Evolutionary conservation across 2,329 filamentous ascomycete genomes (phyloP), one percentile per base, ranked within the genome.

Genomic region (Pestalotiopsis sp.): DNA sequence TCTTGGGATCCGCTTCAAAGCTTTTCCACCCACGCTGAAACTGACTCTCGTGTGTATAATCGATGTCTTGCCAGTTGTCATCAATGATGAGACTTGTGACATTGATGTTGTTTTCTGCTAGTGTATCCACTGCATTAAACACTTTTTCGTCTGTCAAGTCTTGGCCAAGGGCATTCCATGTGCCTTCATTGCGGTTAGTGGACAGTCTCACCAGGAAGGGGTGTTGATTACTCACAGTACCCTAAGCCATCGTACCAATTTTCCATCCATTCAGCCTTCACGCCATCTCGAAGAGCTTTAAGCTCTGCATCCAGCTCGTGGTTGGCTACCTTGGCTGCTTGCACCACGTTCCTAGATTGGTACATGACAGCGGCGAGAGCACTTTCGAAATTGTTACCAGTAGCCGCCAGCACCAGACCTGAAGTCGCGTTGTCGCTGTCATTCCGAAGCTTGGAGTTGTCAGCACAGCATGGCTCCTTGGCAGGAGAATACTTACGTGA

Each of bases 111-210:
- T 92, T 87, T 38, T 89, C 83, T 4, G 90, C 87, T 12, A 99
- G 83, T 1, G 87, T 85, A 68, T 94, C 89, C 1, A 98, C 83
- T 1, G 95, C 94, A 56, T 89, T 80, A 13, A 94, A 83, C 14
- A 99, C 88, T 74, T 94, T 97, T 23, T 93, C 85, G 70, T 95
- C 93, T 0, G 91, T 96, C 41, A 99, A 84, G 59, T 91, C 83
- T 74, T 97, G 93, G 0, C 96, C 96, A 0, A 99, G 84, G 0
- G 91, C 92, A 76, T 98, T 99, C 96, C 96, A 99, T 0, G 96
- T 99, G 78, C 88, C 88, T 90, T 49, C 14, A 27, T 23, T 23
- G 20, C 20, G 20, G 20, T 23, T 23, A 23, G 20, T 23, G 20
- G 20, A 23, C 1, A 23, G 2, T 23, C 20, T 23, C 20, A 23